These are phyloP conservation scores for Xylaria cubensis DNA, from an alignment of 495 filamentous ascomycete species.

Conservation along the genomic window DNA sequence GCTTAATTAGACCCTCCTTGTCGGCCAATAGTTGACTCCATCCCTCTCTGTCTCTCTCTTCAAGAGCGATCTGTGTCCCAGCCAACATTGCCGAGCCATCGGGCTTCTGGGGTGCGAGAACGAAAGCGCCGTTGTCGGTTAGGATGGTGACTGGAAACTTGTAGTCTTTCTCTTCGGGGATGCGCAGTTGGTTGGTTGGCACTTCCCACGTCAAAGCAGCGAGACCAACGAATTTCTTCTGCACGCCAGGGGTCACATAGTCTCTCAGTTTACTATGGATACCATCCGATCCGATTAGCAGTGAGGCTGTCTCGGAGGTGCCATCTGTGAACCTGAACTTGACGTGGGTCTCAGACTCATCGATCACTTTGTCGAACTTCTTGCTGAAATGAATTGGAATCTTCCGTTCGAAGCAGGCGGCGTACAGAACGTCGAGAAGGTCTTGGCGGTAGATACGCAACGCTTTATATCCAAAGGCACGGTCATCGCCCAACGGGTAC, in stretches of 20 bases:
- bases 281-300: slow-evolving; percentile 56
- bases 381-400: slow-evolving; percentile 50
- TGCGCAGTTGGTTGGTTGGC: slow-evolving; percentile 23
- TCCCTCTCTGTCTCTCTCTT: slow-evolving; percentile 23
- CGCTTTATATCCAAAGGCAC: slow-evolving; percentile 51
- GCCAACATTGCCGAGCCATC: slow-evolving; percentile 54
- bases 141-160: slow-evolving; percentile 51
- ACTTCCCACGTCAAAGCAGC: slow-evolving; percentile 27
- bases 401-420: slow-evolving; percentile 37
- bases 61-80: slow-evolving; percentile 43
- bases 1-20: slow-evolving; percentile 25
- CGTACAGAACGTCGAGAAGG: slow-evolving; percentile 47
- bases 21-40: slow-evolving; percentile 29
- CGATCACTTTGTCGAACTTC: slow-evolving; percentile 49
- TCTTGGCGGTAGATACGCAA: slow-evolving; percentile 57
- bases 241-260: slow-evolving; percentile 20
- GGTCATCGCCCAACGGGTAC: slow-evolving; percentile 51
- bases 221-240: slow-evolving; percentile 29
- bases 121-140: slow-evolving; percentile 49
- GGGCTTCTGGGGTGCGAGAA: slow-evolving; percentile 52
- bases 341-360: slow-evolving; percentile 43
- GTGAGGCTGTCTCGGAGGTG: slow-evolving; percentile 37
- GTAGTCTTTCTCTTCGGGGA: slow-evolving; percentile 39
- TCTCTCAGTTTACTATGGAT: slow-evolving; percentile 54
- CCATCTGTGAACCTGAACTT: slow-evolving; percentile 51